Percentiles rank a stretch among this genome's conserved stretches.
Conservation (phyloP, 2,329 filamentous ascomycete genomes). For the Hypoxylon sp. region DNA sequence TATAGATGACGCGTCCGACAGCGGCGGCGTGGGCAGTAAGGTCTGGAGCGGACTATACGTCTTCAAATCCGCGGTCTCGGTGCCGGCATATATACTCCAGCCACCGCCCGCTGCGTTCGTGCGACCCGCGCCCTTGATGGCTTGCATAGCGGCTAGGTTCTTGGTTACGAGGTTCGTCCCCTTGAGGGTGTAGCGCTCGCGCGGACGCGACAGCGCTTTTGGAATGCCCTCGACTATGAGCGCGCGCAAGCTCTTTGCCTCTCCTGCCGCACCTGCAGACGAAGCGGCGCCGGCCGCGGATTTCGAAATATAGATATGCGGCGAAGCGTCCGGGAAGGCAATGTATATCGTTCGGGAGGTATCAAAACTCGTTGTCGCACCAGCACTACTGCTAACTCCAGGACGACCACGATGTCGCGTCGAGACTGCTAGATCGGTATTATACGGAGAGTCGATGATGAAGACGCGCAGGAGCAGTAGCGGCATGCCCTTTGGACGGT, state of each 20-base stretch:
- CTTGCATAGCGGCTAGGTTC: slow-evolving; percentile 77
- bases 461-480: slow-evolving; percentile 83
- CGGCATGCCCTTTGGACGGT: slow-evolving; percentile 76
- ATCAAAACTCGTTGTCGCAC: slow-evolving; percentile 65
- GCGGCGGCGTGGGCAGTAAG: slow-evolving; percentile 61
- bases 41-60: slow-evolving; percentile 69
- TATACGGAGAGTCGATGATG: slow-evolving; percentile 85
- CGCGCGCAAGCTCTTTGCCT: slow-evolving; percentile 74
- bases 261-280: slow-evolving; percentile 59
- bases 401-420: slow-evolving; percentile 39
- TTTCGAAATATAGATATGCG: slow-evolving; percentile 77
- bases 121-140: slow-evolving; percentile 76
- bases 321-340: slow-evolving; percentile 84
- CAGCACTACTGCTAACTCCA: slow-evolving; percentile 42
- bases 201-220: slow-evolving; percentile 82
- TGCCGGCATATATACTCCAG: slow-evolving; percentile 78
- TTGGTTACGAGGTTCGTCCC: slow-evolving; percentile 77
- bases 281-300: slow-evolving; percentile 36
- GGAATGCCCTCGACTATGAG: slow-evolving; percentile 84
- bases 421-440: slow-evolving; percentile 66
- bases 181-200: slow-evolving; percentile 77
- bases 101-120: slow-evolving; percentile 80
- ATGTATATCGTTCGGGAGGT: slow-evolving; percentile 80
- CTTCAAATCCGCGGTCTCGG: slow-evolving; percentile 59
- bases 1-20: slow-evolving; percentile 56